Percentiles rank a stretch among this genome's conserved stretches.
phyloP scores from a whole-genome alignment of 352 stramenopile species.

The Globisporangium cederbergense region DNA sequence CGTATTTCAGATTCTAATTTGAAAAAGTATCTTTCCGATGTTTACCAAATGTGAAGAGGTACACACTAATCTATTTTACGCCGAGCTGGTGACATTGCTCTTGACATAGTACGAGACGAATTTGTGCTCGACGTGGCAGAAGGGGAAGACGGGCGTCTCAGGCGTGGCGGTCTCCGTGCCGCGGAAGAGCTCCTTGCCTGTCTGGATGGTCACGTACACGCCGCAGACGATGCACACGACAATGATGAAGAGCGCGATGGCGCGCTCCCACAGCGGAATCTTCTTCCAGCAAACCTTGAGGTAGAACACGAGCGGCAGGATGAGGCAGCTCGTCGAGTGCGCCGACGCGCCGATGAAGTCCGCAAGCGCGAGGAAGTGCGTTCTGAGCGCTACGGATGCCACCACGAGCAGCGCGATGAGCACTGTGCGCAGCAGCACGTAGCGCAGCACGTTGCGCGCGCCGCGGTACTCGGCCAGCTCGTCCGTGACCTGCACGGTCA shows the following conservation, averaged over 20 bases:
- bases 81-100: neutral
- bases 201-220: conserved; percentile 22
- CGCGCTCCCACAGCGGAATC: conserved; percentile 23
- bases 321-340: conserved; percentile 26
- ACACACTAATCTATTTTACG: neutral
- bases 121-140: conserved; percentile 16
- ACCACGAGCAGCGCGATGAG: conserved; percentile 23
- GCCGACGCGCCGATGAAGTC: conserved; percentile 32
- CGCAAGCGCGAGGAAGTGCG: conserved; percentile 20
- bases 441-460: conserved; percentile 18
- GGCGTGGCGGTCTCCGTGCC: conserved; percentile 4
- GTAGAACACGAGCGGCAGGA: conserved; percentile 33
- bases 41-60: neutral
- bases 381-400: conserved; percentile 17
- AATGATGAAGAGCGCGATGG: conserved; percentile 19
- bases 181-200: conserved; percentile 20
- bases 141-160: conserved; percentile 20
- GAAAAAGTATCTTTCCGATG: neutral
- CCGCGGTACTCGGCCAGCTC: conserved; percentile 20
- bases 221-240: conserved; percentile 22
- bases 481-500: conserved; percentile 6
- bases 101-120: conserved; percentile 21
- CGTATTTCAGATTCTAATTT: too few relatives aligned
- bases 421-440: conserved; percentile 22
- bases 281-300: conserved; percentile 26